phyloP scores from a whole-genome alignment of 805 yeast species.

The Blastobotrys americana region DNA sequence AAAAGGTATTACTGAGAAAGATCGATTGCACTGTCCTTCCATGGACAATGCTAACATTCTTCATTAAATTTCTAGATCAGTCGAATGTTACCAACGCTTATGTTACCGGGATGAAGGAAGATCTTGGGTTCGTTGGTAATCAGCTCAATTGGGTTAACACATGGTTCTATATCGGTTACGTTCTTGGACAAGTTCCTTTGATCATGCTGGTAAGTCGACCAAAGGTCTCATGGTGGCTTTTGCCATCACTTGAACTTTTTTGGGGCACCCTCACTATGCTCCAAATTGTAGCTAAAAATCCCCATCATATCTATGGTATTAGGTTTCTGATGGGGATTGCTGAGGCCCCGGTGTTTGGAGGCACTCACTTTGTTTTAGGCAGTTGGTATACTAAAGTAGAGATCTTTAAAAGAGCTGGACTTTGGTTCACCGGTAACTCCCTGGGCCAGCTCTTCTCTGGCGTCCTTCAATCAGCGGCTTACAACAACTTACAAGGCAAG shows the following conservation, averaged over 20 bases:
- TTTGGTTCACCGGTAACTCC: conserved; percentile 32
- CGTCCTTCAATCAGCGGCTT: conserved; percentile 38
- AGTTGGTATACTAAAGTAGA: conserved; percentile 38
- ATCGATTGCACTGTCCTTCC: conserved; percentile 27
- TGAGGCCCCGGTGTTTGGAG: conserved; percentile 27
- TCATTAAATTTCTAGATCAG: conserved; percentile 44
- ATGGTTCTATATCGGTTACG: conserved; percentile 45
- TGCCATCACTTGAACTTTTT: background rate
- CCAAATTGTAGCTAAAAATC: background rate
- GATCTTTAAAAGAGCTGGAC: conserved; percentile 35
- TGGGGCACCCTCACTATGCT: conserved; percentile 1
- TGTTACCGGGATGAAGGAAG: conserved; percentile 42
- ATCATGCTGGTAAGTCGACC: conserved; percentile 45
- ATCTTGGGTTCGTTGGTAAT: conserved; percentile 35
- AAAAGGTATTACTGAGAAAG: conserved; percentile 28
- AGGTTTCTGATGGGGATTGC: conserved; percentile 23
- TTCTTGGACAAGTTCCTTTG: conserved; percentile 46
- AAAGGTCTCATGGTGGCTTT: background rate
- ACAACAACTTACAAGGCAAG: conserved; percentile 33
- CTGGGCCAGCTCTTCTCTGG: conserved; percentile 39
- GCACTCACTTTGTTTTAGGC: conserved; percentile 23
- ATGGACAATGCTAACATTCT: conserved; percentile 19
- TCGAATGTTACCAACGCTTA: conserved; percentile 40
- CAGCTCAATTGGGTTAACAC: conserved; percentile 42
- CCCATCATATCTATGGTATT: conserved; percentile 3